Conservation (phyloP, 331 rosid genomes). For the Acacia concinna region DNA sequence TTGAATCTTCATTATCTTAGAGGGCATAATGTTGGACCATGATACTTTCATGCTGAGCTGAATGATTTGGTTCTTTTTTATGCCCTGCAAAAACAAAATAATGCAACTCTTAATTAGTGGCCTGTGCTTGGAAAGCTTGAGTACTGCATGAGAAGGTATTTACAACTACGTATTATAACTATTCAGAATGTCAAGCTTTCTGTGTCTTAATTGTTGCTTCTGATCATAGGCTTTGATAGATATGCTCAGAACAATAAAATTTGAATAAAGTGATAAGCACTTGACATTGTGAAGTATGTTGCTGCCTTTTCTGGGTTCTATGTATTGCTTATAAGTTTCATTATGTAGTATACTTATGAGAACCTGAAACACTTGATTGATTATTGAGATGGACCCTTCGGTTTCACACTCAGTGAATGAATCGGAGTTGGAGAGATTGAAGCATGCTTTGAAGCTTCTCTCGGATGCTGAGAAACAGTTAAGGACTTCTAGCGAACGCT, state of each 20-base stretch:
- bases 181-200: constrained; percentile 13
- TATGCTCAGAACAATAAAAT: background rate
- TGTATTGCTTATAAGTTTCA: constrained; percentile 11
- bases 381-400: constrained; percentile 39
- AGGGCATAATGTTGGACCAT: constrained; percentile 2
- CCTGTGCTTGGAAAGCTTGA: background rate
- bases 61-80: constrained; percentile 17
- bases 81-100: constrained; percentile 17
- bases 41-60: constrained; percentile 12
- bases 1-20: background rate
- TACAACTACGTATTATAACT: constrained; percentile 11
- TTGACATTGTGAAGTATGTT: constrained; percentile 17
- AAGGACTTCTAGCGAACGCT: constrained; percentile 90
- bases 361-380: constrained; percentile 21
- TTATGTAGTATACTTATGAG: constrained; percentile 12
- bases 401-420: constrained; percentile 68
- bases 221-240: constrained; percentile 16
- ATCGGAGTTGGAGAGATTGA: constrained; percentile 85
- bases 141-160: constrained; percentile 16
- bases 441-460: constrained; percentile 96
- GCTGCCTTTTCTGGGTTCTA: background rate
- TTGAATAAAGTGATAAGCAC: constrained; percentile 16
- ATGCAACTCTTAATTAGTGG: background rate
- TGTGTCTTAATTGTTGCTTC: constrained; percentile 6
- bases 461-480: constrained; percentile 98